Evolutionary conservation across 352 stramenopile species (phyloP).

Genomic region (Globisporangium barbulae): DNA sequence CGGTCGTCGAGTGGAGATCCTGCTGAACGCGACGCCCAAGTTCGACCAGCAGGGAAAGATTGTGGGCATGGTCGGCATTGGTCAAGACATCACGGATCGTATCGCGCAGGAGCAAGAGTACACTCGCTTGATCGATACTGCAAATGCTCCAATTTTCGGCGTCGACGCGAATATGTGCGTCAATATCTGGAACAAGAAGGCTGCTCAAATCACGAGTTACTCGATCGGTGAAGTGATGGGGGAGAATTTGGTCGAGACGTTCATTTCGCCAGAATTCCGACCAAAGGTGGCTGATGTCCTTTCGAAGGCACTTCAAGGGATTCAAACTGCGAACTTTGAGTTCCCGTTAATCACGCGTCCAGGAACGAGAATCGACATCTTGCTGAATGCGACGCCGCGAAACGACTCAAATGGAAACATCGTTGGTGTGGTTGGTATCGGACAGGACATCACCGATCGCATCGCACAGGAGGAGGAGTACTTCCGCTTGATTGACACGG

Average conservation of each 20-base stretch:
- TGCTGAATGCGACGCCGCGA: slow-evolving; percentile 71
- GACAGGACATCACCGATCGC: slow-evolving; percentile 77
- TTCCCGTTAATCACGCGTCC: slow-evolving; percentile 77
- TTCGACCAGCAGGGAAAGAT: slow-evolving; percentile 60
- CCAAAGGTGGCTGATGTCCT: slow-evolving; percentile 68
- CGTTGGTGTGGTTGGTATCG: slow-evolving; percentile 85
- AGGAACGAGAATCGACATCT: slow-evolving; percentile 58
- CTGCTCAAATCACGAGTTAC: slow-evolving; percentile 88
- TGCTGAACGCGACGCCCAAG: slow-evolving; percentile 66
- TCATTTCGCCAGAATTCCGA: slow-evolving; percentile 76
- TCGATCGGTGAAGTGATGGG: slow-evolving; percentile 82
- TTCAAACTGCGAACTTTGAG: slow-evolving; percentile 88
- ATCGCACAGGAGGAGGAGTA: slow-evolving; percentile 76
- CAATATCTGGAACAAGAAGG: slow-evolving; percentile 91
- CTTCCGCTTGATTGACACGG: slow-evolving; percentile 67
- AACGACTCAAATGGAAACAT: slow-evolving; percentile 72
- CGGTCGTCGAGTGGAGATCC: slow-evolving; percentile 64
- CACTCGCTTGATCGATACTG: slow-evolving; percentile 58
- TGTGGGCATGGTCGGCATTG: slow-evolving; percentile 73
- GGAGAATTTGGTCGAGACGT: slow-evolving; percentile 81
- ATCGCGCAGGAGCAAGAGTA: slow-evolving; percentile 43
- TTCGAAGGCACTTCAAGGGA: slow-evolving; percentile 67
- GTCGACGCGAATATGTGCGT: slow-evolving; percentile 63
- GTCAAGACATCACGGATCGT: slow-evolving; percentile 59
- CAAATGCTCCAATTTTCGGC: slow-evolving; percentile 69